phyloP scores from a whole-genome alignment of 192 early-diverging fungal genomes.

The Chytriomyces sp. region DNA sequence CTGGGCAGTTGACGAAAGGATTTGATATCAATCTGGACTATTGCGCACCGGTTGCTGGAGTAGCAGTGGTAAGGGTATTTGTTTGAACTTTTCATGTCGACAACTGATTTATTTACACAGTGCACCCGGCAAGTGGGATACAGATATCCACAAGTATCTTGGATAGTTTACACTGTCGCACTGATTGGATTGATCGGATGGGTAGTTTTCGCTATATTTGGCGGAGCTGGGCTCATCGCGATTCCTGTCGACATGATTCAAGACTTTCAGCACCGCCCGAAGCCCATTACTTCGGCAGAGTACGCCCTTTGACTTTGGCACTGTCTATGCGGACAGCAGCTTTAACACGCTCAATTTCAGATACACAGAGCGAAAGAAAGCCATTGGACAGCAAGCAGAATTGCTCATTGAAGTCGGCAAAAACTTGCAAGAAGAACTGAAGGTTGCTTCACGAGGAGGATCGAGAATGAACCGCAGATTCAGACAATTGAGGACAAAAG shows the following conservation, averaged over 20 bases:
- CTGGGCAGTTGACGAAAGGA: conserved; percentile 27
- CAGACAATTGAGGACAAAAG: conserved; percentile 49
- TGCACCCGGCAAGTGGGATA: conserved; percentile 38
- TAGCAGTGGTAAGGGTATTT: conserved; percentile 14
- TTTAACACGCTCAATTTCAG: conserved; percentile 27
- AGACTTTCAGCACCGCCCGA: conserved; percentile 60
- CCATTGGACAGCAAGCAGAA: conserved; percentile 57
- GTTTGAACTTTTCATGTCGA: neutral
- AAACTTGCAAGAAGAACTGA: conserved; percentile 54
- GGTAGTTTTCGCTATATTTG: conserved; percentile 62
- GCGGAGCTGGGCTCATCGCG: conserved; percentile 61
- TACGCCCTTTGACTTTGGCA: conserved; percentile 29
- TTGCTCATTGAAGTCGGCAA: conserved; percentile 57
- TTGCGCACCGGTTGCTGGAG: conserved; percentile 16
- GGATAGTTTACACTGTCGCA: conserved; percentile 62
- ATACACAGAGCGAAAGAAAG: conserved; percentile 56
- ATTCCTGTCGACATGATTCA: conserved; percentile 60
- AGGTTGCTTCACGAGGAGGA: conserved; percentile 41
- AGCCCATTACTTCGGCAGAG: conserved; percentile 57
- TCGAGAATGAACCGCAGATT: conserved; percentile 42
- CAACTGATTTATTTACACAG: conserved; percentile 15
- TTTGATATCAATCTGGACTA: conserved; percentile 34
- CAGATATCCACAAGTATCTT: conserved; percentile 52
- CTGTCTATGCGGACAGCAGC: neutral
- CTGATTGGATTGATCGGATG: conserved; percentile 60